A percentile compares a stretch with the other conserved stretches of the same genome.
Conservation (phyloP, 2,329 filamentous ascomycete genomes). For the Drechslera avenae region DNA sequence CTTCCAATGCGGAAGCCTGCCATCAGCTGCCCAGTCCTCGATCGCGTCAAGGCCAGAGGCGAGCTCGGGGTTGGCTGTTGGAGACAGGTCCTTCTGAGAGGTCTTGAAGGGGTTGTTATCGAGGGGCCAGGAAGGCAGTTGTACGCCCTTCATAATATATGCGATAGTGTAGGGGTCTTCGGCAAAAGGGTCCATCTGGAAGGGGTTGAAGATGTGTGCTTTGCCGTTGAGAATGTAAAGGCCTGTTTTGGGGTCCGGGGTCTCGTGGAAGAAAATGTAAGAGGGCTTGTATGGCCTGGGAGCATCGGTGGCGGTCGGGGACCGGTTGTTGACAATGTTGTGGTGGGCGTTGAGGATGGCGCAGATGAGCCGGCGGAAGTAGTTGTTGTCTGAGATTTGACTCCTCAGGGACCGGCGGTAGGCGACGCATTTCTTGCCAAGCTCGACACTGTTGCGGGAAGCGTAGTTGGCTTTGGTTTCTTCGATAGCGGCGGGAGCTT, state of each 20-base stretch:
- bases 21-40: conserved; percentile 5
- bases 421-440: conserved; percentile 2
- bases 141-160: neutral
- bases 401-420: no score
- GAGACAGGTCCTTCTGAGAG: neutral
- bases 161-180: neutral
- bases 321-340: neutral
- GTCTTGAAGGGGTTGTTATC: conserved; percentile 1
- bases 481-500: no score
- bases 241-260: neutral
- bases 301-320: no score
- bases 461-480: no score
- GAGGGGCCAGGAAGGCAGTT: neutral
- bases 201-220: neutral
- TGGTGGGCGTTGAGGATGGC: neutral
- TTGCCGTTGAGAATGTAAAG: neutral
- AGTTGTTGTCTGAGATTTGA: no score
- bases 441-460: neutral
- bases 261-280: neutral
- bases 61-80: neutral
- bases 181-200: neutral
- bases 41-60: neutral
- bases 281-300: conserved; percentile 1
- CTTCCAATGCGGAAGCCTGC: neutral
- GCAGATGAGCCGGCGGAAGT: conserved; percentile 1